A percentile compares a stretch with the other conserved stretches of the same genome.
Evolutionary conservation across 352 stramenopile genomes (phyloP).

Genomic region (Phytophthora pluvialis): DNA sequence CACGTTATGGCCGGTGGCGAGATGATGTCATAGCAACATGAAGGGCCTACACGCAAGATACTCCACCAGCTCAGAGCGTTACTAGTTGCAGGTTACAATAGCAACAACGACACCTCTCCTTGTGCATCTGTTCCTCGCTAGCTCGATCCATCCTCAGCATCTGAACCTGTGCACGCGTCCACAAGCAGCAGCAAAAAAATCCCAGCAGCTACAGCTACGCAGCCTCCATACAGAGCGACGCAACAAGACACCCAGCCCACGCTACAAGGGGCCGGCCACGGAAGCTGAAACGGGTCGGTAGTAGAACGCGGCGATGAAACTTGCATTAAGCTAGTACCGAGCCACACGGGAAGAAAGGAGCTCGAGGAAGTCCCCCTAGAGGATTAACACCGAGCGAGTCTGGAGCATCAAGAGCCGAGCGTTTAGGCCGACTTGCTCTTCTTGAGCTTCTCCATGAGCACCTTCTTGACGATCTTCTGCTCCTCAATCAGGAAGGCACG

Average conservation of each 20-base stretch:
- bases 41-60: neutral
- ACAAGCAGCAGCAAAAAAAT: constrained; percentile 1
- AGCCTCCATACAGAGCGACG: constrained; percentile 1
- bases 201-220: neutral
- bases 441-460: constrained; percentile 95
- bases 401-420: neutral
- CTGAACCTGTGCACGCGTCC: neutral
- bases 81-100: neutral
- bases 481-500: constrained; percentile 99
- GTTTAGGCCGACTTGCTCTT: constrained; percentile 81
- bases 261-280: constrained; percentile 3
- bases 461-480: constrained; percentile 99
- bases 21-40: neutral
- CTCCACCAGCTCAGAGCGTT: neutral
- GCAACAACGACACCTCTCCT: neutral
- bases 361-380: constrained; percentile 15
- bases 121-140: too few relatives aligned
- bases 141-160: neutral
- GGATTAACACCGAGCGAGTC: constrained; percentile 2
- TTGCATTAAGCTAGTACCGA: constrained; percentile 50
- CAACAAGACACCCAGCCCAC: neutral
- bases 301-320: constrained; percentile 37
- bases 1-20: neutral
- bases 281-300: constrained; percentile 23
- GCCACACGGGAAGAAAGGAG: constrained; percentile 44